These are phyloP conservation scores for Sordaria brevicollis DNA, from an alignment of 495 filamentous ascomycete species.

Conservation along the genomic window DNA sequence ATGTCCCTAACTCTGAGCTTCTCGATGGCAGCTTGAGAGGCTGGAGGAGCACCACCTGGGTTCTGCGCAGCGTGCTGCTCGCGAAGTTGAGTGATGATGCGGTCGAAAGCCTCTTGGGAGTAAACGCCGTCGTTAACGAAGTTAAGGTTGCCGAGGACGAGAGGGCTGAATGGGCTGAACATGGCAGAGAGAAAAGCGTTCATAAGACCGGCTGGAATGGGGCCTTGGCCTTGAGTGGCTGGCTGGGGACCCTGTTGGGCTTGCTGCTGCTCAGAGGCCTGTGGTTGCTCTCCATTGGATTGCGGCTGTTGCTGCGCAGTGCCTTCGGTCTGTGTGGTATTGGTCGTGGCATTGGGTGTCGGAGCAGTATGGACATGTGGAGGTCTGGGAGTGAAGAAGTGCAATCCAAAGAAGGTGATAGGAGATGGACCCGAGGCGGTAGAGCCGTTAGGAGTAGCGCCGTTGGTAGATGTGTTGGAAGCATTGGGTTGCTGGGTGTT, in stretches of 20 bases:
- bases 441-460: background rate
- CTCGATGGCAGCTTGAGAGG: conserved; percentile 59
- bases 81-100: conserved; percentile 74
- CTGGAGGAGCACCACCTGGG: conserved; percentile 70
- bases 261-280: background rate
- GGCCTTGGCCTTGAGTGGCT: background rate
- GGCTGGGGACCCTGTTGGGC: background rate
- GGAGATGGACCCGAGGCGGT: background rate
- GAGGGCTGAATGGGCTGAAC: conserved; percentile 42
- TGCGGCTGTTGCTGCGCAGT: background rate
- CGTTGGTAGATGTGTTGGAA: background rate
- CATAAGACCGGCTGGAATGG: background rate
- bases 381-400: conserved; percentile 1
- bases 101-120: conserved; percentile 77
- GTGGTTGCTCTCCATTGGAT: background rate
- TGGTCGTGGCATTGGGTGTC: background rate
- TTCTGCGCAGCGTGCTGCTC: conserved; percentile 51
- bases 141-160: conserved; percentile 72
- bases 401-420: conserved; percentile 4
- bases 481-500: background rate
- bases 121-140: conserved; percentile 71
- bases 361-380: background rate
- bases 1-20: conserved; percentile 57
- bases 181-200: conserved; percentile 33
- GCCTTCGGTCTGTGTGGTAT: background rate